A percentile compares a stretch with the other conserved stretches of the same genome.
Evolutionary conservation across 2,329 filamentous ascomycete species (phyloP).

Genomic region (Myotisia sp.): DNA sequence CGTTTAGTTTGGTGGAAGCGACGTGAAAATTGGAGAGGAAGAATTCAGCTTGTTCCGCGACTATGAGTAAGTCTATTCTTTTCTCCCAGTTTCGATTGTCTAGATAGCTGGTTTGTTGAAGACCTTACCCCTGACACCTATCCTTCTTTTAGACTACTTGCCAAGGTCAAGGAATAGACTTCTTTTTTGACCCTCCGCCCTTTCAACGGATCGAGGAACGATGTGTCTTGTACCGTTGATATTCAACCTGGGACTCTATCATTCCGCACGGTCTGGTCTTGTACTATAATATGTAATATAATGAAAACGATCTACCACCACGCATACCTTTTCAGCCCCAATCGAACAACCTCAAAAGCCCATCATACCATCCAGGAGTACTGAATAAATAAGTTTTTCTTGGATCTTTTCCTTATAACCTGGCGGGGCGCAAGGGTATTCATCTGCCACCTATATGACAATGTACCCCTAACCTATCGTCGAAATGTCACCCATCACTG

Average conservation of each 20-base stretch:
- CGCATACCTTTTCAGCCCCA: too few species aligned
- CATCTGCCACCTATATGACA: too few species aligned
- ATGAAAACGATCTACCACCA: conserved; percentile 1
- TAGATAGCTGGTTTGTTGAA: background rate
- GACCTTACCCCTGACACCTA: conserved; percentile 10
- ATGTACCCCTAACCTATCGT: too few species aligned
- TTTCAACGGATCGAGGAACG: too few species aligned
- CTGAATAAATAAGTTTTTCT: too few species aligned
- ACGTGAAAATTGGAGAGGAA: conserved; percentile 94
- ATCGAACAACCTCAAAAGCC: too few species aligned
- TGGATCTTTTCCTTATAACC: too few species aligned
- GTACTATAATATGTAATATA: conserved; percentile 6
- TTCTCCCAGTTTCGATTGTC: background rate
- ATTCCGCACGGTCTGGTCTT: background rate
- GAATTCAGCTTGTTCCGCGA: conserved; percentile 95
- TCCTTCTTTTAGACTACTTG: conserved; percentile 57
- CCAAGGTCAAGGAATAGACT: conserved; percentile 93
- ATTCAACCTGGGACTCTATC: too few species aligned
- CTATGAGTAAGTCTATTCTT: conserved; percentile 63
- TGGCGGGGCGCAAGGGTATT: too few species aligned
- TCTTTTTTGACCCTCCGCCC: background rate
- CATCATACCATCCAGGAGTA: too few species aligned
- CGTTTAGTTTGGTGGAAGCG: conserved; percentile 71
- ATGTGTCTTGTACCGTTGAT: too few species aligned
- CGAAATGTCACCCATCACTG: too few species aligned